These are phyloP conservation scores for Dipodascopsis tothii DNA, from an alignment of 805 yeast genomes.

Conservation along the genomic window DNA sequence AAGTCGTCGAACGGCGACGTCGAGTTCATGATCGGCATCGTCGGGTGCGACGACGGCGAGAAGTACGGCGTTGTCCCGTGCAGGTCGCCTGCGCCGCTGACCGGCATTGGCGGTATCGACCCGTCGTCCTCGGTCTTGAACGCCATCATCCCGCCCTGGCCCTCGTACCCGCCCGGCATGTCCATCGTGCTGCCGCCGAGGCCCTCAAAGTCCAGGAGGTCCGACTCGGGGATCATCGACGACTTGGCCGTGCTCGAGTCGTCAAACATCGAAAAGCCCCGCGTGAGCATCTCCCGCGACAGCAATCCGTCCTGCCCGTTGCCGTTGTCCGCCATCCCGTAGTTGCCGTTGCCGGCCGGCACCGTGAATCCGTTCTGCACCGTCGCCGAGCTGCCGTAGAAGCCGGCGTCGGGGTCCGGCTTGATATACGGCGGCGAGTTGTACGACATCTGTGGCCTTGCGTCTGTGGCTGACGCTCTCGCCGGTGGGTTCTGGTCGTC, in stretches of 20 bases:
- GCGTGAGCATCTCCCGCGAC: constrained; percentile 13
- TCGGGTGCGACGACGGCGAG: constrained; percentile 14
- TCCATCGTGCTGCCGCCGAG: neutral
- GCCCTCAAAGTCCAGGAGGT: constrained; percentile 16
- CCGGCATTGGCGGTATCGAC: neutral
- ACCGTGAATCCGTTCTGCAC: neutral
- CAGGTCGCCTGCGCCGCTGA: neutral
- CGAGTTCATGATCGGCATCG: constrained; percentile 24
- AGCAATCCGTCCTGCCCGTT: neutral
- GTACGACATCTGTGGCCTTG: constrained; percentile 21
- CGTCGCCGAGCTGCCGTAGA: neutral
- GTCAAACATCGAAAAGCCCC: constrained; percentile 17
- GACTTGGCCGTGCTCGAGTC: constrained; percentile 11
- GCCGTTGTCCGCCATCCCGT: neutral
- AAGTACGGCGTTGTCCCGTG: constrained; percentile 3
- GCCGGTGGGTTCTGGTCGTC: no score
- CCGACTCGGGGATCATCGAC: constrained; percentile 21
- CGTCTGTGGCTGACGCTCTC: no score
- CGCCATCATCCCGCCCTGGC: neutral
- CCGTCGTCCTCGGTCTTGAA: neutral
- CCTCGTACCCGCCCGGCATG: neutral
- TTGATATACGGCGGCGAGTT: constrained; percentile 20
- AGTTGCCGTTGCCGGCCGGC: constrained; percentile 1
- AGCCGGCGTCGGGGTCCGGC: constrained; percentile 18
- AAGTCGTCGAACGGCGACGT: constrained; percentile 30